Percentiles rank a stretch among this genome's conserved stretches.
phyloP scores from a whole-genome alignment of 129 eudicot genomes.

The Saussurea involucrata region DNA sequence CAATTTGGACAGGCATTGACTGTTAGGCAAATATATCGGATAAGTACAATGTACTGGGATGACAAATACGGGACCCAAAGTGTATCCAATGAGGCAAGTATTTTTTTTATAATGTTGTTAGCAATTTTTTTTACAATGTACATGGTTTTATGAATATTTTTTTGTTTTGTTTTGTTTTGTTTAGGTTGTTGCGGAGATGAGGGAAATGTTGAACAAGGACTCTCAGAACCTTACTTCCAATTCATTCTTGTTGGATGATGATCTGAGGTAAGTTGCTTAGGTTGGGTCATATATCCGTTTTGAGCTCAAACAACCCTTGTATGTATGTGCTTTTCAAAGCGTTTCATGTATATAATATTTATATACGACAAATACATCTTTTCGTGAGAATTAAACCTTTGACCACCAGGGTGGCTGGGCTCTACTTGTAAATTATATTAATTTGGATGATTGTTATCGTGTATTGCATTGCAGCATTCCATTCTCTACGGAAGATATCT shows the following conservation, averaged over 20 bases:
- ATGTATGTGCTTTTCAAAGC: background rate
- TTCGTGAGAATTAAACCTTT: too few relatives aligned
- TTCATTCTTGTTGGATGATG: slow-evolving; percentile 96
- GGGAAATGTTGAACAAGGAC: slow-evolving; percentile 87
- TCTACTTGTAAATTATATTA: background rate
- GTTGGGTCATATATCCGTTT: too few relatives aligned
- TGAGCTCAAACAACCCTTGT: background rate
- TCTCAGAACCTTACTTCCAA: slow-evolving; percentile 85
- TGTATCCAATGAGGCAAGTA: slow-evolving; percentile 85
- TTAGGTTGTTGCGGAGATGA: slow-evolving; percentile 95
- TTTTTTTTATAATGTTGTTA: background rate
- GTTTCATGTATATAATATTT: background rate
- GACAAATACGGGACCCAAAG: slow-evolving; percentile 99
- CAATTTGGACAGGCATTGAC: slow-evolving; percentile 71
- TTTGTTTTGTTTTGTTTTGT: slow-evolving; percentile 36
- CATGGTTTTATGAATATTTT: slow-evolving; percentile 3
- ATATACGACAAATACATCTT: background rate
- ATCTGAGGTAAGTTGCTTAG: slow-evolving; percentile 67
- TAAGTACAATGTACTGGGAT: slow-evolving; percentile 99
- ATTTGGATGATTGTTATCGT: background rate
- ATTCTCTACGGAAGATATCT: slow-evolving; percentile 90
- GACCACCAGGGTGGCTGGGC: too few relatives aligned
- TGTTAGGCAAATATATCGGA: slow-evolving; percentile 91
- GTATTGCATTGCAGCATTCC: slow-evolving; percentile 83
- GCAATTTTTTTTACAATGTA: background rate